These are phyloP conservation scores for Pseudocercospora fuligena DNA, from an alignment of 2,329 filamentous ascomycete genomes.

Conservation along the genomic window DNA sequence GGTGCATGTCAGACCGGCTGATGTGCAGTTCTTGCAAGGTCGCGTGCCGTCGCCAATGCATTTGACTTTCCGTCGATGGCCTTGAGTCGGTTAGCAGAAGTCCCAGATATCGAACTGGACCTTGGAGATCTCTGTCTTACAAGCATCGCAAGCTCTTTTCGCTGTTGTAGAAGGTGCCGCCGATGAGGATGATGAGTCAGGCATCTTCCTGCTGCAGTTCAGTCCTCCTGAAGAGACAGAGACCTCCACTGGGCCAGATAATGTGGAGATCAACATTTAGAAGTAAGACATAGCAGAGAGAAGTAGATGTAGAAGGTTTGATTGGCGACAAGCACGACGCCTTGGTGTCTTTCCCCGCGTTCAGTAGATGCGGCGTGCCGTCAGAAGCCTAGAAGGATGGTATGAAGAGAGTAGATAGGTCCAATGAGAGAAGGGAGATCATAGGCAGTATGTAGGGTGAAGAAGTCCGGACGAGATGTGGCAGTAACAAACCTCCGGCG, in stretches of 20 bases:
- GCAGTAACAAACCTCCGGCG: conserved; percentile 18
- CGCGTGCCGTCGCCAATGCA: conserved; percentile 56
- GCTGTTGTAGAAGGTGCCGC: conserved; percentile 31
- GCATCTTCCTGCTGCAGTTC: conserved; percentile 23
- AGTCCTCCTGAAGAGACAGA: conserved; percentile 25
- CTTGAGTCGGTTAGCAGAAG: background rate
- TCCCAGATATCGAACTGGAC: background rate
- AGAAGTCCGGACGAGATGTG: conserved; percentile 16
- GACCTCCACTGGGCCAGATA: conserved; percentile 31
- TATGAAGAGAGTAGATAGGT: conserved; percentile 5
- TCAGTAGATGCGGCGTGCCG: conserved; percentile 13
- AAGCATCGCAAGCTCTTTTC: conserved; percentile 44
- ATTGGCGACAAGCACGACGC: conserved; percentile 12
- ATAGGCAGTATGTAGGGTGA: conserved; percentile 15
- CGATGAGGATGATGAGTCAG: conserved; percentile 26
- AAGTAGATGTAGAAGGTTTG: conserved; percentile 11
- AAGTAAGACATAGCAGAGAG: conserved; percentile 18
- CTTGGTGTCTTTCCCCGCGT: conserved; percentile 23
- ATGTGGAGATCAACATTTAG: conserved; percentile 30
- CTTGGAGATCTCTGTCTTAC: conserved; percentile 24
- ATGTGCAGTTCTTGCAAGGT: conserved; percentile 66
- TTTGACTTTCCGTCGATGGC: conserved; percentile 56
- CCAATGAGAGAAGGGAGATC: conserved; percentile 14
- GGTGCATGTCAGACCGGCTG: conserved; percentile 65
- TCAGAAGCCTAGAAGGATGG: conserved; percentile 18